Evolutionary conservation across 768 basidiomycete species (phyloP).

Genomic region (Kwoniella sp.): DNA sequence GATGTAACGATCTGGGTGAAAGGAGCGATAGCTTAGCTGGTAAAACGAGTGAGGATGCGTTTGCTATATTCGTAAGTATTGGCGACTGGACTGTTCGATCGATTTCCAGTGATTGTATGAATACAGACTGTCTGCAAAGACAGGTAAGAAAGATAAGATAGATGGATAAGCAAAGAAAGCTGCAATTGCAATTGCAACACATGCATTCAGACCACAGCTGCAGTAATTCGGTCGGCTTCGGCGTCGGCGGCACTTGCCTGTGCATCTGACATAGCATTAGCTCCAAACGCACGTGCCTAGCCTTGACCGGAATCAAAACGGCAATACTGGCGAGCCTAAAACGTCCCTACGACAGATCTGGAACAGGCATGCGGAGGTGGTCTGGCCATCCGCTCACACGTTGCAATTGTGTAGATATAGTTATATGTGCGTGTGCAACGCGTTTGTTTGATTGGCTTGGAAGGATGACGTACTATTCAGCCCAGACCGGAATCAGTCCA

Average conservation of each 20-base stretch:
- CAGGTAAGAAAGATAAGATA: not conserved
- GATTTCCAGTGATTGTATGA: too few species aligned
- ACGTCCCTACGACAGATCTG: too few species aligned
- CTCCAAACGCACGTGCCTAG: not conserved
- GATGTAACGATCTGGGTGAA: not conserved
- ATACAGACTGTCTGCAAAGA: not conserved
- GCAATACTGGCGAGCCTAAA: not conserved
- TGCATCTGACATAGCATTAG: not conserved
- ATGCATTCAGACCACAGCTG: not conserved
- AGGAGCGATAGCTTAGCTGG: not conserved
- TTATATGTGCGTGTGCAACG: not conserved
- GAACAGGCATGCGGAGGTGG: too few species aligned
- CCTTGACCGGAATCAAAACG: too few species aligned
- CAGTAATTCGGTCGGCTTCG: not conserved
- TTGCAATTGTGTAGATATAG: too few species aligned
- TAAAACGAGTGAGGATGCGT: too few species aligned
- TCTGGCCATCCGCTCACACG: not conserved
- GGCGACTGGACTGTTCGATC: too few species aligned
- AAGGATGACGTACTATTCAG: not conserved
- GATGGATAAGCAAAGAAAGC: not conserved
- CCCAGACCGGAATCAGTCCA: not conserved
- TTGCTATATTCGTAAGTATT: too few species aligned
- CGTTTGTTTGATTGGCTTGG: conserved; percentile 1
- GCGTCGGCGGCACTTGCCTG: not conserved
- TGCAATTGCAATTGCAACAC: not conserved